A percentile compares a stretch with the other conserved stretches of the same genome.
Evolutionary conservation across 495 filamentous ascomycete genomes (phyloP).

Genomic region (Penicillium antarcticum): DNA sequence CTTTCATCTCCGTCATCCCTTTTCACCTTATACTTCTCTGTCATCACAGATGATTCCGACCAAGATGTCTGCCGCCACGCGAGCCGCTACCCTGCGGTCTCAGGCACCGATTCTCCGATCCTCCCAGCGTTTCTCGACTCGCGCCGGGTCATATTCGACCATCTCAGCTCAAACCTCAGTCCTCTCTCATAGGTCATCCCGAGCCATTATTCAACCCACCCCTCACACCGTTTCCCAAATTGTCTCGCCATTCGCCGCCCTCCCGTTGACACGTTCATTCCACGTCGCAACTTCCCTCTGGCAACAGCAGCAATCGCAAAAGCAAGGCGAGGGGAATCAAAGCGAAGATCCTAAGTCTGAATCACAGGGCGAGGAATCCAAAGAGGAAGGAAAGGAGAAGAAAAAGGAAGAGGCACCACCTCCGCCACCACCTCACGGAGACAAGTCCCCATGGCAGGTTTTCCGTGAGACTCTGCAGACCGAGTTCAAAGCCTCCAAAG

Average conservation of each 20-base stretch:
- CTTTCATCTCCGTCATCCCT: slow-evolving; percentile 1
- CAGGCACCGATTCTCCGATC: slow-evolving; percentile 35
- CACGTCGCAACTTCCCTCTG: slow-evolving; percentile 33
- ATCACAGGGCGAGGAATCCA: slow-evolving; percentile 34
- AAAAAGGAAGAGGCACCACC: slow-evolving; percentile 61
- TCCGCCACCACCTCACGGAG: slow-evolving; percentile 91
- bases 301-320: slow-evolving; percentile 43
- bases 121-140: slow-evolving; percentile 57
- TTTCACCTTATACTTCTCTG: slow-evolving; percentile 11
- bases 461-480: slow-evolving; percentile 91
- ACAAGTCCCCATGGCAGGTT: slow-evolving; percentile 97
- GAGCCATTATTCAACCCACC: slow-evolving; percentile 13
- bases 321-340: slow-evolving; percentile 40
- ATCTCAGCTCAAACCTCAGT: slow-evolving; percentile 14
- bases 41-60: slow-evolving; percentile 31
- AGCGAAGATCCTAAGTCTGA: slow-evolving; percentile 44
- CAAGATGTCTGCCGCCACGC: slow-evolving; percentile 40
- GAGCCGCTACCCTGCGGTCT: slow-evolving; percentile 40
- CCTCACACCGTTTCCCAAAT: slow-evolving; percentile 32
- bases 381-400: slow-evolving; percentile 45
- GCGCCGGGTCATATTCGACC: slow-evolving; percentile 32
- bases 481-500: slow-evolving; percentile 95
- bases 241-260: slow-evolving; percentile 37
- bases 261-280: slow-evolving; percentile 42
- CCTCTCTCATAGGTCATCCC: slow-evolving; percentile 7